Conservation (phyloP, 1,139 yeast genomes). For the Keqinozyma sinolaborantium region DNA sequence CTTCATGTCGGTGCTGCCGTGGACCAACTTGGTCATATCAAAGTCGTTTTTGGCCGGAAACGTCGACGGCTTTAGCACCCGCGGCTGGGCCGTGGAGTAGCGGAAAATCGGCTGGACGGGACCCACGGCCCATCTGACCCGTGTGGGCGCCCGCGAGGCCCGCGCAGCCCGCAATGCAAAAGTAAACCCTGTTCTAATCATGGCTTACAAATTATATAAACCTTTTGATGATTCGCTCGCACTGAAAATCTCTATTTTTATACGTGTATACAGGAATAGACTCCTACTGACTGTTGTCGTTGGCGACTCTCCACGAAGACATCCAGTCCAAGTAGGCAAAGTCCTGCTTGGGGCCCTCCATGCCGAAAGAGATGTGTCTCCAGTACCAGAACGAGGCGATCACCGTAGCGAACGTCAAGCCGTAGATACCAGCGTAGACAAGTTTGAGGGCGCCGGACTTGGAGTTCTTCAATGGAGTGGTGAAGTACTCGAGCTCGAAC, state of each 20-base stretch:
- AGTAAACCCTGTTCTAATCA: background rate
- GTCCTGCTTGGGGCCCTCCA: constrained; percentile 74
- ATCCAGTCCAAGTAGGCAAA: constrained; percentile 75
- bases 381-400: constrained; percentile 69
- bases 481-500: constrained; percentile 67
- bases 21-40: constrained; percentile 24
- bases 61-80: background rate
- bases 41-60: constrained; percentile 18
- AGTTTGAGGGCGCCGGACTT: constrained; percentile 19
- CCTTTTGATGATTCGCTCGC: background rate
- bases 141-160: too few relatives aligned
- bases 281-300: constrained; percentile 24
- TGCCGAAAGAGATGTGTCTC: constrained; percentile 82
- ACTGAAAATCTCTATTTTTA: background rate
- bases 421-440: constrained; percentile 31
- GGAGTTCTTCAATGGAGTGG: constrained; percentile 38
- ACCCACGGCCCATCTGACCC: too few relatives aligned
- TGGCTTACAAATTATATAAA: background rate
- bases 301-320: constrained; percentile 60
- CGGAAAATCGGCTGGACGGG: too few relatives aligned
- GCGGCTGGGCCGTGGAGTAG: background rate
- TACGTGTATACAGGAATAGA: background rate
- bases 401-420: constrained; percentile 51
- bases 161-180: background rate
- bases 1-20: constrained; percentile 32